Evolutionary conservation across 371 early-diverging fungal genomes (phyloP).

Genomic region (Basidiobolus heterosporus): DNA sequence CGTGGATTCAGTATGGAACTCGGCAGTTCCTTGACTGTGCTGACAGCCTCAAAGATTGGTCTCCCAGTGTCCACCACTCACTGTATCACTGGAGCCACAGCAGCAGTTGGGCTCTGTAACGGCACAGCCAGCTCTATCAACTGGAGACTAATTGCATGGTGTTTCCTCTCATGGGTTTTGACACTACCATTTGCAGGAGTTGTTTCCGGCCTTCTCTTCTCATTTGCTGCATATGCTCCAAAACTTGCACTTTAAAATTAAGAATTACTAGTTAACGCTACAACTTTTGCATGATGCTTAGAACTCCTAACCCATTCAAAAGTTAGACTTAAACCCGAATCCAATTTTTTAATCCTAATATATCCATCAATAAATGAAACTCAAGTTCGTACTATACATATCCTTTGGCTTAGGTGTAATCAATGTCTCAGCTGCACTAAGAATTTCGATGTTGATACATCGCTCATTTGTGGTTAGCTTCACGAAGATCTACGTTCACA

Average conservation of each 20-base stretch:
- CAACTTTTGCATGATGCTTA: no score
- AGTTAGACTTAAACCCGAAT: no score
- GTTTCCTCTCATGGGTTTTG: conserved; percentile 59
- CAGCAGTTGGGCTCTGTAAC: conserved; percentile 73
- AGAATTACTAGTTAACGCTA: no score
- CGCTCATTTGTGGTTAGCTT: no score
- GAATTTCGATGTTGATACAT: no score
- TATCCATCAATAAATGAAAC: no score
- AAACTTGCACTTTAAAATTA: conserved; percentile 1
- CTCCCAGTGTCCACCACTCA: conserved; percentile 80
- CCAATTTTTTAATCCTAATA: no score
- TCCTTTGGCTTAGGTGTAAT: no score
- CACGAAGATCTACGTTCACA: no score
- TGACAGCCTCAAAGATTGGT: conserved; percentile 63
- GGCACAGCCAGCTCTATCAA: conserved; percentile 53
- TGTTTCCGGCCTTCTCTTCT: conserved; percentile 47
- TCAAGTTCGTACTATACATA: no score
- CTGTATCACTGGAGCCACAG: conserved; percentile 71
- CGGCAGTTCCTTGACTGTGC: conserved; percentile 62
- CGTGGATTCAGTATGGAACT: conserved; percentile 77
- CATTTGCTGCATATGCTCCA: conserved; percentile 40
- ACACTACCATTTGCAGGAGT: conserved; percentile 68
- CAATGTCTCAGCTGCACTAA: no score
- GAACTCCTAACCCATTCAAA: no score
- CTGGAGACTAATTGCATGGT: conserved; percentile 60